Percentiles rank a stretch among this genome's conserved stretches.
phyloP scores from a whole-genome alignment of 2,329 filamentous ascomycete species.

The Rutstroemia sp. region DNA sequence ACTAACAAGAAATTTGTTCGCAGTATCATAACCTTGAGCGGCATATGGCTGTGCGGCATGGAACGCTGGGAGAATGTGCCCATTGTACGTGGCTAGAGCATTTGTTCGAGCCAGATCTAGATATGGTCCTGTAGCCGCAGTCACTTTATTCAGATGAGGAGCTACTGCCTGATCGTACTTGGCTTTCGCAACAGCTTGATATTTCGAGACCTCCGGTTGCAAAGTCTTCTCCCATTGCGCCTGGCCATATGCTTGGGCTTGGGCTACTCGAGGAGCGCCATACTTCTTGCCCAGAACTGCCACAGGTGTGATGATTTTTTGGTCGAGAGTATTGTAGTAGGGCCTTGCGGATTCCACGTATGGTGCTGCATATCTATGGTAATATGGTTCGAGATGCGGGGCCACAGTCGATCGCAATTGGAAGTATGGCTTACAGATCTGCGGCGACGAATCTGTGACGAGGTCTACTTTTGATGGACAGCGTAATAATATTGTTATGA shows the following conservation, averaged over 20 bases:
- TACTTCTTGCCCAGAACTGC: conserved; percentile 62
- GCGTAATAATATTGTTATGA: conserved; percentile 72
- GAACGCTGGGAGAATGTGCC: conserved; percentile 70
- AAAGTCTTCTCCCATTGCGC: conserved; percentile 73
- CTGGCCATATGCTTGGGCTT: conserved; percentile 57
- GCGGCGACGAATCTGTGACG: conserved; percentile 62
- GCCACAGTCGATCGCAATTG: conserved; percentile 52
- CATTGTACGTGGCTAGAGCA: conserved; percentile 60
- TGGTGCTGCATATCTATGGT: conserved; percentile 73
- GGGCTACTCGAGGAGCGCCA: conserved; percentile 63
- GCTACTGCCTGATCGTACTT: conserved; percentile 66
- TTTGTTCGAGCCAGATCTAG: conserved; percentile 58
- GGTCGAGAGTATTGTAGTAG: conserved; percentile 59
- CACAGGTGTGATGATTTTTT: conserved; percentile 61
- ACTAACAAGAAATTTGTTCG: conserved; percentile 58
- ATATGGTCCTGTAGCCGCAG: conserved; percentile 59
- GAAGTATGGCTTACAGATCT: conserved; percentile 79
- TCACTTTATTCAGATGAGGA: conserved; percentile 62
- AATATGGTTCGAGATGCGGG: conserved; percentile 79
- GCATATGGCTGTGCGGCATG: conserved; percentile 67
- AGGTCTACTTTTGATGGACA: conserved; percentile 67
- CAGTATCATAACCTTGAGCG: conserved; percentile 57
- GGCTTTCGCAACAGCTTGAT: conserved; percentile 50
- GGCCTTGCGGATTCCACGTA: conserved; percentile 72
- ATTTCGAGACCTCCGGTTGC: conserved; percentile 64